Percentiles rank a stretch among this genome's conserved stretches.
Evolutionary conservation across 2,329 filamentous ascomycete species (phyloP).

Genomic region (Pseudofabraea citricarpa): DNA sequence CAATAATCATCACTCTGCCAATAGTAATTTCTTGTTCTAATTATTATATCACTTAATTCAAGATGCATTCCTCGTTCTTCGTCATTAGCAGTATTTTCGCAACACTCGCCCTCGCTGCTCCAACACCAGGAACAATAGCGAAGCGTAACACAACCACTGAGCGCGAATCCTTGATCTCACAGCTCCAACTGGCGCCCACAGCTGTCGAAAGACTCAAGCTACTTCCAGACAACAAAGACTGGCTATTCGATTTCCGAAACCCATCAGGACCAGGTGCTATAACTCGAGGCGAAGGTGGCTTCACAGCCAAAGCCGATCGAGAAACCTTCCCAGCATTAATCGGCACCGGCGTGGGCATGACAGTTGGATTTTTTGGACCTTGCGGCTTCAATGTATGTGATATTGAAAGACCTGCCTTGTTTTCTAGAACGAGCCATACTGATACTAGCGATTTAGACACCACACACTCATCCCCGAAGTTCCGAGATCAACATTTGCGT

Average conservation of each 20-base stretch:
- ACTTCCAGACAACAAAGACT: not conserved
- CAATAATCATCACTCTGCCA: no score
- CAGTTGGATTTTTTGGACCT: conserved; percentile 43
- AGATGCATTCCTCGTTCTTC: not conserved
- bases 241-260: not conserved
- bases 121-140: not conserved
- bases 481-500: conserved; percentile 49
- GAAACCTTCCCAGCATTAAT: conserved; percentile 53
- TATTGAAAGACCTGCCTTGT: no score
- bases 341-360: conserved; percentile 44
- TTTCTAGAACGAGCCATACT: no score
- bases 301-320: conserved; percentile 37
- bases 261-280: not conserved
- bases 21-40: no score
- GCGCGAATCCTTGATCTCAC: not conserved
- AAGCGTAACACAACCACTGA: not conserved
- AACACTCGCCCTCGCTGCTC: not conserved
- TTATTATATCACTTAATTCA: no score
- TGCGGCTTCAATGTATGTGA: conserved; percentile 56
- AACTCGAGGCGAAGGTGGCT: not conserved
- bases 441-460: no score
- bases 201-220: not conserved
- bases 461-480: conserved; percentile 50
- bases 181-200: not conserved
- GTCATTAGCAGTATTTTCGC: not conserved